Evolutionary conservation across 768 basidiomycete species (phyloP), one percentile per base, ranked within the genome.

Genomic region (Kwoniella dendrophila): DNA sequence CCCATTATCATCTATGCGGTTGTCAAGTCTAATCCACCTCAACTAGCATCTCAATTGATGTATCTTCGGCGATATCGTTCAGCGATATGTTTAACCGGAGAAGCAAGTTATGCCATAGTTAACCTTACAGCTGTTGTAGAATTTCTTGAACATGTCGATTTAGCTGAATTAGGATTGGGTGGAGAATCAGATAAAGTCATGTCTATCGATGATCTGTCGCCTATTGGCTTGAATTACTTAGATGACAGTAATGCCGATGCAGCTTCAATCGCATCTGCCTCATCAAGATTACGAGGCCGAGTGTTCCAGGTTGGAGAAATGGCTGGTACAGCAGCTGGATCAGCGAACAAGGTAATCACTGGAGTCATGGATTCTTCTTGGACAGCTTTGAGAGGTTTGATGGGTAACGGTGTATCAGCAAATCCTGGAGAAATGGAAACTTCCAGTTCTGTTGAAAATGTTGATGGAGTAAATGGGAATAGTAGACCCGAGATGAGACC

Each of bases 61-160:
- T 84, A 80, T 69, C 75, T 82, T 30, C 82, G 83, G 36, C 80
- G 83, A 32, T 94, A 64, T 80, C 88, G 62, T 84, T 84, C 81
- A 83, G 78, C 80, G 4, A 74, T 79, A n/a, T 77, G 80, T 49
- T 62, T 81, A 43, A 86, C 34, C 83, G 93, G 93, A 2, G 92
- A 97, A 73, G 90, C 91, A 71, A 87, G 86, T 49, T 99, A 93
- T 71, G 97, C 93, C 61, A 83, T 95, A 40, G 90, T 97, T 77
- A 98, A 96, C 78, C 82, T 96, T 38, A 86, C 94, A 83, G 95
- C 95, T 11, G 93, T 95, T 4, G 90, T 90, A 1, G 94, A 97
- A 75, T 99, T 97, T 77, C 82, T 97, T 53, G 92, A 95, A 80
- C 90, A 93, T 74, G 92, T 97, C 34, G 92, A 97, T 80, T 82